Evolutionary conservation across 192 early-diverging fungal species (phyloP).

Genomic region (Coemansia javaensis): DNA sequence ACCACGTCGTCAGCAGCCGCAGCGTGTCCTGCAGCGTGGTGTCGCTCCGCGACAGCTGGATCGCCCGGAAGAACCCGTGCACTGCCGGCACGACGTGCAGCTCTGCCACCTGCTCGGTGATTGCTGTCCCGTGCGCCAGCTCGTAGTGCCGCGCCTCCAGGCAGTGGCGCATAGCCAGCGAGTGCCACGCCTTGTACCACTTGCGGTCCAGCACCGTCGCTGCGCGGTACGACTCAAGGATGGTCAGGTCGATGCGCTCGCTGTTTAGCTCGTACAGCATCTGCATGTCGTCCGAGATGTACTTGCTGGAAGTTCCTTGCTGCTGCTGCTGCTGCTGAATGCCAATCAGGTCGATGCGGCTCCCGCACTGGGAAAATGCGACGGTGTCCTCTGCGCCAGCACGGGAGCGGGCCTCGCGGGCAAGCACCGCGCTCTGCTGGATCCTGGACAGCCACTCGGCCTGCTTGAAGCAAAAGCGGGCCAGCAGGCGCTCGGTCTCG

Average conservation of each 20-base stretch:
- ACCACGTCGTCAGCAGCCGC: constrained; percentile 90
- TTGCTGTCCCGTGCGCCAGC: constrained; percentile 61
- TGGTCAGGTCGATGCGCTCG: constrained; percentile 49
- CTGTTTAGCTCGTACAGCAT: constrained; percentile 28
- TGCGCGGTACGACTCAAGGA: constrained; percentile 76
- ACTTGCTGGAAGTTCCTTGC: no score
- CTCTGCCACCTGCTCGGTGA: constrained; percentile 60
- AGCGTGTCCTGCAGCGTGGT: constrained; percentile 94
- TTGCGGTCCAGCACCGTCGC: constrained; percentile 88
- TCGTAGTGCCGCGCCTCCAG: constrained; percentile 82
- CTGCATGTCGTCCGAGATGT: no score
- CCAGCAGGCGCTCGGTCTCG: constrained; percentile 48
- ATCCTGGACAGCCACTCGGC: constrained; percentile 84
- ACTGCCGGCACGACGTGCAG: constrained; percentile 74
- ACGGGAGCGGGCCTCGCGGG: constrained; percentile 17
- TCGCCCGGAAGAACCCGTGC: constrained; percentile 91
- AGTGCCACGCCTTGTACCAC: constrained; percentile 99
- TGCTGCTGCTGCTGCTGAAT: no score
- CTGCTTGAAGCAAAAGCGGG: constrained; percentile 85
- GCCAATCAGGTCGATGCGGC: no score
- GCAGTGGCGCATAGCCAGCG: constrained; percentile 87
- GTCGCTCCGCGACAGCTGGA: constrained; percentile 79
- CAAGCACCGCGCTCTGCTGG: constrained; percentile 18
- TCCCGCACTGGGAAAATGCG: no score
- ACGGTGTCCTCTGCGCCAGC: constrained; percentile 5